Evolutionary conservation across 345 rosid genomes (phyloP).

Genomic region (Bruguiera sexangula): DNA sequence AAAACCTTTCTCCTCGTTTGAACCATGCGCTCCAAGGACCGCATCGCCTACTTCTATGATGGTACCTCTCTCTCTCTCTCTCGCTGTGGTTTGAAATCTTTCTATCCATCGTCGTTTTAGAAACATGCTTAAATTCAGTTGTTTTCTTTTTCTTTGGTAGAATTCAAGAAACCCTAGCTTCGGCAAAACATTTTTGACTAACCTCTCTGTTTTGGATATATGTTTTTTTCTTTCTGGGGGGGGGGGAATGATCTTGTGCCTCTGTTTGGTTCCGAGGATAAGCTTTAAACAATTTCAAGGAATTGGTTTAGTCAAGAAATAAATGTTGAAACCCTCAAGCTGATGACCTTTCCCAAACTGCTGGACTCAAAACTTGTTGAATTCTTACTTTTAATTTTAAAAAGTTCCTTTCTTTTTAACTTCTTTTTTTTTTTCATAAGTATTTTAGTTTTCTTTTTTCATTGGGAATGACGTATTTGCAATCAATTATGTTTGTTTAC

Average conservation of each 20-base stretch:
- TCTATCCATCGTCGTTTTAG: not conserved
- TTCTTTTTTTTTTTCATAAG: not conserved
- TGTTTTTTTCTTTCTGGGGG: not conserved
- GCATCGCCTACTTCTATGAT: constrained; percentile 85
- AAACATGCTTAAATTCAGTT: no score
- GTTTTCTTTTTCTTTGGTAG: no score
- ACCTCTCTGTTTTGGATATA: not conserved
- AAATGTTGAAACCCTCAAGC: not conserved
- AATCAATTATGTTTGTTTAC: no score
- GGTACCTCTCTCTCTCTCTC: constrained; percentile 38
- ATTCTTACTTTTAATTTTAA: not conserved
- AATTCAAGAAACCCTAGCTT: no score
- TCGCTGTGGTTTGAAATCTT: not conserved
- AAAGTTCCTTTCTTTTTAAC: not conserved
- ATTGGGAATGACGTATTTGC: no score
- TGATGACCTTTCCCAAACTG: not conserved
- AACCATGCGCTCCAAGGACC: constrained; percentile 80
- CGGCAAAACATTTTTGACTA: constrained; percentile 6
- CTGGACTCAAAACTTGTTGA: no score
- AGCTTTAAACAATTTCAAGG: not conserved
- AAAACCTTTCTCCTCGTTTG: not conserved
- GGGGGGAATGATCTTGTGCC: no score
- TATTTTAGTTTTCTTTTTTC: no score
- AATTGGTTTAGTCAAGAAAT: not conserved
- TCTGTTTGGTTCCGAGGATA: not conserved